These are phyloP conservation scores for Atractiella rhizophila DNA, from an alignment of 768 basidiomycete species.

Conservation along the genomic window DNA sequence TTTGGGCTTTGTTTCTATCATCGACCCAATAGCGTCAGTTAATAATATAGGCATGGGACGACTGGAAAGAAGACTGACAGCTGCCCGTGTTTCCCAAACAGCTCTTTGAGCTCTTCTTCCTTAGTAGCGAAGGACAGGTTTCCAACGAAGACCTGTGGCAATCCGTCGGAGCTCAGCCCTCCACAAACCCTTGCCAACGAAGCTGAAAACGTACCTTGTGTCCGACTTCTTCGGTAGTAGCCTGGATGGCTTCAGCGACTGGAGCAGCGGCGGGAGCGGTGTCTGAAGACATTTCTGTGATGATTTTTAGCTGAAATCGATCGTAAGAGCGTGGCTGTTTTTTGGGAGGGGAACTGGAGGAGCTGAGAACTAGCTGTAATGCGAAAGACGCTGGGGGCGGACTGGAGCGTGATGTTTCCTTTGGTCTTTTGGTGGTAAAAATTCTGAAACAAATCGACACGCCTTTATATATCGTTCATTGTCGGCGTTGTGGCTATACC, in stretches of 20 bases:
- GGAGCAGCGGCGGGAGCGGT: too few species aligned
- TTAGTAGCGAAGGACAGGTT: slow-evolving; percentile 85
- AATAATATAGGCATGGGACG: neutral
- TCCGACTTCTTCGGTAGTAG: slow-evolving; percentile 10
- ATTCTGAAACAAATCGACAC: too few species aligned
- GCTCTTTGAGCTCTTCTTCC: slow-evolving; percentile 80
- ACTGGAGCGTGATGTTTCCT: too few species aligned
- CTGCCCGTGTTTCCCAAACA: slow-evolving; percentile 69
- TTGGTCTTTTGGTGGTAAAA: too few species aligned
- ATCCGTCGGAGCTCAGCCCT: neutral
- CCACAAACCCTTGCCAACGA: neutral
- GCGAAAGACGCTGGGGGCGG: too few species aligned
- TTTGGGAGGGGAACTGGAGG: too few species aligned
- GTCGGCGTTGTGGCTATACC: too few species aligned
- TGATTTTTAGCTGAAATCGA: too few species aligned
- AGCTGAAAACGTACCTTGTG: slow-evolving; percentile 9
- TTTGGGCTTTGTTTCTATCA: neutral
- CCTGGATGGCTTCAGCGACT: slow-evolving; percentile 12
- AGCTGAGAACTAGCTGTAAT: too few species aligned
- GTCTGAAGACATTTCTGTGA: too few species aligned
- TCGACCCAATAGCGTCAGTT: neutral
- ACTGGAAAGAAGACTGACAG: slow-evolving; percentile 39
- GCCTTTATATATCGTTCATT: too few species aligned
- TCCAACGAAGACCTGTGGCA: slow-evolving; percentile 59
- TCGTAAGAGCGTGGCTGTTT: too few species aligned